Base-by-base conservation (phyloP, 768 basidiomycete genomes). In the Lyophyllum atratum region DNA sequence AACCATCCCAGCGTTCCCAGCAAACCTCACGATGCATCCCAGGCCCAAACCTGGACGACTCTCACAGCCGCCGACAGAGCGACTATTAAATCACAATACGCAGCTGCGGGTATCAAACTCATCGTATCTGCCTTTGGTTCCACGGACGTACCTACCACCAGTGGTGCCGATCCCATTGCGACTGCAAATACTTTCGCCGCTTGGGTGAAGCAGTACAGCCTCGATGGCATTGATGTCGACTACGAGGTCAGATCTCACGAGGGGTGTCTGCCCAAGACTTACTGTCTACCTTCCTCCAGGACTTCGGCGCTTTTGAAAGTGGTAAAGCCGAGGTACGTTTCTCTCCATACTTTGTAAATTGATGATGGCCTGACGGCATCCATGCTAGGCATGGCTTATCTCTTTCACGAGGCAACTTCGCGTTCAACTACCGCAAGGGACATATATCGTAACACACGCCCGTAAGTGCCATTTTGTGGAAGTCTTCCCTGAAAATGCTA, bases 221-320 rank as follows among this genome's bases (percentile, higher is more conserved):
- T 90, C 17, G 88, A 90, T 62, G 89, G 89, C 47, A 81, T 89
- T 24, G 88, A 90, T 65, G 84, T 92, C 33, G 88, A 90, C 68
- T 90, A 89, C 63, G 88, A 86, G 74, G 79, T 78, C 33, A 55
- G 50, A 43, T 10, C 39, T 39, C 40, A 49, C 43, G 42, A 48
- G 17, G 12, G 21, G 15, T 26, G 25, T 15, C 17, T 3, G 2
- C n/a, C 19, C 31, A 24, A 15, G 17, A 46, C 21, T 28, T 39
- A 34, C 31, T 17, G 11, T 24, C 44, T n/a, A 17, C 44, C 48
- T 45, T 28, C 28, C 24, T 21, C 2, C 54, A 87, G 83, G 87
- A 89, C 62, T 87, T 89, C 62, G 70, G 73, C 60, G 86, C 87
- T 0, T 79, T 87, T 56, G 73, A 85, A 54, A 74, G 72, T 19